Evolutionary conservation across 345 rosid genomes (phyloP).

Genomic region (Acer negundo): DNA sequence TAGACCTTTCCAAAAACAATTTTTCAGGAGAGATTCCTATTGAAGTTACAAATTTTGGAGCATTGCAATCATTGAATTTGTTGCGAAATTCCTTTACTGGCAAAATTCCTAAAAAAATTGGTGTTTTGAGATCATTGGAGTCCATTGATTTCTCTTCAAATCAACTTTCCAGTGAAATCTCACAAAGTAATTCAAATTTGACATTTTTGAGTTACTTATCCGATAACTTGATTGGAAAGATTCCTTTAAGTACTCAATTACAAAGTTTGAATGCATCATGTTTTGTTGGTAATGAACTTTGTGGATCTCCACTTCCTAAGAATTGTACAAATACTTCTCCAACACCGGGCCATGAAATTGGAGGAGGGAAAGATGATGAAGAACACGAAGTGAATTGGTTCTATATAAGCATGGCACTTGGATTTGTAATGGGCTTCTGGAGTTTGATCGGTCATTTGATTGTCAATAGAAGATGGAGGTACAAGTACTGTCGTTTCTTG

Average conservation of each 20-base stretch:
- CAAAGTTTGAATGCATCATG: background rate
- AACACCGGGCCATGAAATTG: background rate
- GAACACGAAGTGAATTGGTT: background rate
- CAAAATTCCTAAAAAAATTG: background rate
- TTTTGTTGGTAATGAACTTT: background rate
- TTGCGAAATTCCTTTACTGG: background rate
- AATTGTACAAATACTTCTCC: background rate
- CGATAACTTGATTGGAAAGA: conserved; percentile 8
- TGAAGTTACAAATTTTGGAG: background rate
- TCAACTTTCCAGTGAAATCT: conserved; percentile 20
- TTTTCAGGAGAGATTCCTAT: conserved; percentile 5
- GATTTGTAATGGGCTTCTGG: background rate
- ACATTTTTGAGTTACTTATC: no score
- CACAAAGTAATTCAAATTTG: background rate
- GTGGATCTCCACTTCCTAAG: background rate
- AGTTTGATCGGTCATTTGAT: background rate
- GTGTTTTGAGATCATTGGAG: conserved; percentile 7
- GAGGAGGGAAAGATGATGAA: no score
- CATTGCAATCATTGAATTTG: conserved; percentile 15
- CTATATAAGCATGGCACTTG: background rate
- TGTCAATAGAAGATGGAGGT: background rate
- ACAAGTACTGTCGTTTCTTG: background rate
- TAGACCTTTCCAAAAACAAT: no score
- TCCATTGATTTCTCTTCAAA: conserved; percentile 11
- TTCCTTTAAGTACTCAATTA: conserved; percentile 20